Evolutionary conservation across 345 rosid species (phyloP).

Genomic region (Sisymbrium altissimum): DNA sequence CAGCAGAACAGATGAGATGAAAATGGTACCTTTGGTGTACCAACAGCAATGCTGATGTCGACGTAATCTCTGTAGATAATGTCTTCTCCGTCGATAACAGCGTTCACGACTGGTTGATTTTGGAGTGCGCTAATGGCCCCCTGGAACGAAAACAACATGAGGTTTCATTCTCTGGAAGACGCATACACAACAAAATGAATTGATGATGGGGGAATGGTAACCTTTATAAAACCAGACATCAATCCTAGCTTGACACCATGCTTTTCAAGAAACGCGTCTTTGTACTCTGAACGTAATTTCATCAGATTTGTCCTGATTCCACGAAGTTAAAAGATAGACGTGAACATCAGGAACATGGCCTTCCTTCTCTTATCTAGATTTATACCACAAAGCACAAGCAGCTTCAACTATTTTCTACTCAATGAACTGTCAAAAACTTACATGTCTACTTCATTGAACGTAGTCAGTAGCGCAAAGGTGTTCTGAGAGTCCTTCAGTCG

Average conservation of each 20-base stretch:
- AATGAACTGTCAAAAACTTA: slow-evolving; percentile 18
- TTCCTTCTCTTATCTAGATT: background rate
- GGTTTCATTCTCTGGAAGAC: background rate
- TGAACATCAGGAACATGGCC: slow-evolving; percentile 1
- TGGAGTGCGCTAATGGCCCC: slow-evolving; percentile 87
- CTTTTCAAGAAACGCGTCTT: slow-evolving; percentile 84
- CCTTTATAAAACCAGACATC: slow-evolving; percentile 94
- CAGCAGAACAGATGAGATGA: background rate
- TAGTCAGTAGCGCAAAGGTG: slow-evolving; percentile 85
- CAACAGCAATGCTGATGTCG: slow-evolving; percentile 87
- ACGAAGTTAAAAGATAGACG: background rate
- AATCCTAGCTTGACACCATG: slow-evolving; percentile 94
- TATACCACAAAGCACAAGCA: background rate
- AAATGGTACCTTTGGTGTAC: slow-evolving; percentile 72
- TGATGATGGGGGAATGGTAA: background rate
- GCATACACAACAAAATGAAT: background rate
- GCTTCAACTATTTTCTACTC: background rate
- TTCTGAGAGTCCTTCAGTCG: slow-evolving; percentile 93
- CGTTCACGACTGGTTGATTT: slow-evolving; percentile 90
- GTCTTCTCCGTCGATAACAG: slow-evolving; percentile 95
- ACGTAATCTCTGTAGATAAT: slow-evolving; percentile 86
- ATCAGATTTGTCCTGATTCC: slow-evolving; percentile 72
- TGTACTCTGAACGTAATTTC: slow-evolving; percentile 89
- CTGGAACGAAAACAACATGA: slow-evolving; percentile 35
- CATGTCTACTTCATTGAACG: slow-evolving; percentile 97